Evolutionary conservation across 257 asterid genomes (phyloP).

Genomic region (Jacaranda copaia): DNA sequence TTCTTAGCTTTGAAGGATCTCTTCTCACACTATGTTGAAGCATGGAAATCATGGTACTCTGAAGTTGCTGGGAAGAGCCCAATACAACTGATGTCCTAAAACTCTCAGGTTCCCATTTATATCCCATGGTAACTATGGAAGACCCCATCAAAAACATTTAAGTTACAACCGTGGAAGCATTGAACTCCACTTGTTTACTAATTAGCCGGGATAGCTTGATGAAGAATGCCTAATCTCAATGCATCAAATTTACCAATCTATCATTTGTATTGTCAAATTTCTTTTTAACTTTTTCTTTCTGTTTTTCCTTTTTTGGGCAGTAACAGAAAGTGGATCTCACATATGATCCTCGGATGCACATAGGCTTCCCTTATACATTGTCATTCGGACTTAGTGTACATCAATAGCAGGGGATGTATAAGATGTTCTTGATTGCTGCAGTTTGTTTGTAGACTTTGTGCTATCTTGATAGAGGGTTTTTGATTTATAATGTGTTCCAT

Average conservation of each 20-base stretch:
- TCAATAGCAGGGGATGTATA: conserved; percentile 10
- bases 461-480: conserved; percentile 3
- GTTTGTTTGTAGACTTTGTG: conserved; percentile 19
- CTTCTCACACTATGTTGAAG: conserved; percentile 87
- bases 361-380: conserved; percentile 30
- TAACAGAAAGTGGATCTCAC: conserved; percentile 19
- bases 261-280: conserved; percentile 25
- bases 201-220: conserved; percentile 37
- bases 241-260: conserved; percentile 38
- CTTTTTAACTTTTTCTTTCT: not conserved
- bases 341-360: conserved; percentile 34
- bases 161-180: conserved; percentile 13
- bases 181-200: conserved; percentile 26
- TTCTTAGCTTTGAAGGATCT: conserved; percentile 86
- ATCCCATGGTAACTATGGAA: conserved; percentile 15
- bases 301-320: not conserved
- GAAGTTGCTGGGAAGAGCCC: conserved; percentile 88
- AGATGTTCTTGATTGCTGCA: conserved; percentile 15
- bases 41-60: conserved; percentile 94
- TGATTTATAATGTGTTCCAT: not conserved
- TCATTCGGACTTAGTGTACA: conserved; percentile 34
- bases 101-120: conserved; percentile 1
- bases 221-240: conserved; percentile 50
- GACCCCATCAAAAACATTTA: too few species aligned
- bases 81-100: conserved; percentile 54